Evolutionary conservation across 495 filamentous ascomycete genomes (phyloP), one percentile per base, ranked within the genome.

Genomic region (Podospora tetraspora): DNA sequence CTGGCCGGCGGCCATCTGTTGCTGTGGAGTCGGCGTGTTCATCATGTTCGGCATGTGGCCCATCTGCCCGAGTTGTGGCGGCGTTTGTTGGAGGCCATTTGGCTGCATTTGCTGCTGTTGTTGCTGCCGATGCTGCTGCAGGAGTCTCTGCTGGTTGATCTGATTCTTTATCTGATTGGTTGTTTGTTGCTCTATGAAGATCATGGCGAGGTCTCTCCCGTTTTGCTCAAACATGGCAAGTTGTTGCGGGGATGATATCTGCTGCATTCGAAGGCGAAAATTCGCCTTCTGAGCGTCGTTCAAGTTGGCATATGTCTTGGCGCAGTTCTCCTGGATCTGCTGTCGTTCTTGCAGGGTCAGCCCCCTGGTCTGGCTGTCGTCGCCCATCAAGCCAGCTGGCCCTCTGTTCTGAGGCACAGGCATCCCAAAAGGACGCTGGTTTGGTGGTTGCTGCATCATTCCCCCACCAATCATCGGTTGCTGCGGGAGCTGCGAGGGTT

Each of bases 401-500:
- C 71, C 74, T 6, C 64, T 72, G 27, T 65, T 58, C 23, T 75
- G 77, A 9, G 37, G 59, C 72, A 81, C 78, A 56, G 77, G 76
- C 76, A 83, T 79, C 3, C 68, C 71, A 65, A 81, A 81, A 59
- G 79, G 79, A 32, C 74, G 79, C 19, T 79, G 75, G 9, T 77
- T 76, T 61, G 79, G 78, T 3, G 73, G 67, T 34, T 62, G 69
- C 21, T 73, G 75, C 1, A 62, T 68, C 74, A 81, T 75, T 13
- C 78, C 77, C 70, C 81, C 77, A 22, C 67, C 72, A 23, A 78
- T 67, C 6, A 30, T 13, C 13, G 74, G 70, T 61, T 77, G 77
- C 22, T 79, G 82, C 10, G 81, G 77, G 19, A 83, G 77, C 56
- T 71, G 77, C 2, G 80, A 77, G 0, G 80, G 72, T 69, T 85